Evolutionary conservation across 352 stramenopile genomes (phyloP), one percentile per base, ranked within the genome.

Genomic region (Globisporangium iwayamae): DNA sequence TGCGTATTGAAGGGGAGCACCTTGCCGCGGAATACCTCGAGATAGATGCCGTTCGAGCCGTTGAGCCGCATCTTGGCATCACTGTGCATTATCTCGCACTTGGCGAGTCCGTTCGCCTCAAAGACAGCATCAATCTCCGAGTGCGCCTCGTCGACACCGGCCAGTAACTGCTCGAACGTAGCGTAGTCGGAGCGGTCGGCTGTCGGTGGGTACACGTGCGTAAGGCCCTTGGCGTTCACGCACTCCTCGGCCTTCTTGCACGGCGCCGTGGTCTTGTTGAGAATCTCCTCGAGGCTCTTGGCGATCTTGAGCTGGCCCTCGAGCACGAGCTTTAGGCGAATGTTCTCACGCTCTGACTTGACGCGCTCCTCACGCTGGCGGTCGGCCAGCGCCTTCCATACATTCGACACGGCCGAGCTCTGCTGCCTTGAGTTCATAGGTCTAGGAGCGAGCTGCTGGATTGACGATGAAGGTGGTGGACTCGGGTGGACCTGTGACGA

Each of bases 1-100:
- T 71, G 53, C 16, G 74, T 70, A 43, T 75, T 62, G 48, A 82
- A 80, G 18, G 74, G 74, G n/a, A 82, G 36, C 20, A 79, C 13
- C 30, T 69, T 82, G 46, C 62, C 70, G 5, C 62, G 70, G 28
- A 70, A 78, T 2, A 82, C 68, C 38, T 82, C 74, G 2, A 82
- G 50, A 41, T 77, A 77, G 59, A 79, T 69, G 43, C 69, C 71
- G 32, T 60, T n/a, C 6, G 3, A 28, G 30, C 32, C 39, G 43
- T 22, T 54, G 18, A 9, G 16, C 2, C 60, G 51, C 60, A 65
- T 45, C 16, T 59, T 36, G 1, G 25, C 38, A 25, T 50, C 34
- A 4, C 22, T 36, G 20, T 20, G 25, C 16, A 38, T 6, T 38
- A 8, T 62, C 16, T 62, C 56, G 22, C 28, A 13, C 16, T 34